These are phyloP conservation scores for Monosporascus sp. DNA, from an alignment of 2,329 filamentous ascomycete genomes.

Conservation along the genomic window DNA sequence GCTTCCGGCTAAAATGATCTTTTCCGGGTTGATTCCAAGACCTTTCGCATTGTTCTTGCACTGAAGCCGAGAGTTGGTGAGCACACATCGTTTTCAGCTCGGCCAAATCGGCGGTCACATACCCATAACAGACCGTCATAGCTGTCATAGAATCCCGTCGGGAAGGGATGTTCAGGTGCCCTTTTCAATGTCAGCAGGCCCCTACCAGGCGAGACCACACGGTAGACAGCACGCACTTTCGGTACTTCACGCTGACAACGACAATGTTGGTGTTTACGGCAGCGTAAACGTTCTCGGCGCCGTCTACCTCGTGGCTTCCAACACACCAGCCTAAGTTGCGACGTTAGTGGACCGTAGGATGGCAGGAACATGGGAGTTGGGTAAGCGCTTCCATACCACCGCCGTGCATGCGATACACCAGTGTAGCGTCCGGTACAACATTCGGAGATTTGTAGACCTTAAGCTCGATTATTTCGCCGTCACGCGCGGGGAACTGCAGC, in stretches of 20 bases:
- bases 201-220: not conserved
- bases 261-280: conserved; percentile 27
- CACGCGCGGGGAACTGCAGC: conserved; percentile 23
- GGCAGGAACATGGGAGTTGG: not conserved
- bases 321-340: conserved; percentile 23
- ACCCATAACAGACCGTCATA: conserved; percentile 42
- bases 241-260: conserved; percentile 32
- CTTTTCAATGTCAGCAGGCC: conserved; percentile 27
- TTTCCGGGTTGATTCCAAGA: conserved; percentile 29
- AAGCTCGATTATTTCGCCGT: conserved; percentile 28
- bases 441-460: conserved; percentile 28
- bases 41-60: conserved; percentile 39
- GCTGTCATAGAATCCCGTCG: conserved; percentile 43
- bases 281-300: conserved; percentile 29
- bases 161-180: conserved; percentile 46
- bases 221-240: conserved; percentile 22
- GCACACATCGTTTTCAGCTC: conserved; percentile 16
- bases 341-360: not conserved
- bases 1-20: conserved; percentile 41
- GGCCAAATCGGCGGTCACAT: conserved; percentile 14
- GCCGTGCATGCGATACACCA: conserved; percentile 31
- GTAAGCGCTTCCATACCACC: conserved; percentile 18
- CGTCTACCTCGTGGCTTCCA: conserved; percentile 28
- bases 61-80: conserved; percentile 30
- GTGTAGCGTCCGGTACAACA: conserved; percentile 12